A percentile compares a stretch with the other conserved stretches of the same genome.
Conservation (phyloP, 345 rosid genomes). For the Ceriops tagal region DNA sequence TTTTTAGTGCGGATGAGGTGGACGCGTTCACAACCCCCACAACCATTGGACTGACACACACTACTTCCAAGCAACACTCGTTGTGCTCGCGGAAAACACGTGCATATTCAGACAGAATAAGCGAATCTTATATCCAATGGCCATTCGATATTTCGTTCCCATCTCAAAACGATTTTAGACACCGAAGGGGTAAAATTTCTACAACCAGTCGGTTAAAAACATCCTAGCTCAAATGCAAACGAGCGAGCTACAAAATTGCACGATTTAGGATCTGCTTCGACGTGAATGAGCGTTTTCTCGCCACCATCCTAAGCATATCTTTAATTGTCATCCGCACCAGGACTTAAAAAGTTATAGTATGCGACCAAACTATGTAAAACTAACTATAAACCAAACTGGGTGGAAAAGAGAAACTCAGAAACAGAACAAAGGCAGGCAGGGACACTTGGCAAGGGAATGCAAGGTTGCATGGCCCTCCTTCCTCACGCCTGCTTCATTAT, state of each 20-base stretch:
- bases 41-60: no score
- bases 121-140: no score
- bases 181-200: no score
- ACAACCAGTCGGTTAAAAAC: background rate
- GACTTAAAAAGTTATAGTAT: constrained; percentile 16
- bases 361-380: constrained; percentile 13
- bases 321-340: constrained; percentile 17
- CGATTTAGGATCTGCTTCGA: background rate
- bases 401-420: background rate
- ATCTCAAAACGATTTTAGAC: no score
- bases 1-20: no score
- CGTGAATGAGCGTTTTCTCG: background rate
- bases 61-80: no score
- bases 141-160: no score
- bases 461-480: background rate
- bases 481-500: background rate
- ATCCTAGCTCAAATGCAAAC: constrained; percentile 2
- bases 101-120: no score
- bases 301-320: constrained; percentile 10
- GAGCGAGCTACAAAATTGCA: constrained; percentile 10
- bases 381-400: background rate
- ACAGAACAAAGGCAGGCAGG: background rate
- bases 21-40: no score
- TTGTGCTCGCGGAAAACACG: no score
- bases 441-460: background rate